These are phyloP conservation scores for Boletus smithii DNA, from an alignment of 1,284 basidiomycete genomes.

Conservation along the genomic window DNA sequence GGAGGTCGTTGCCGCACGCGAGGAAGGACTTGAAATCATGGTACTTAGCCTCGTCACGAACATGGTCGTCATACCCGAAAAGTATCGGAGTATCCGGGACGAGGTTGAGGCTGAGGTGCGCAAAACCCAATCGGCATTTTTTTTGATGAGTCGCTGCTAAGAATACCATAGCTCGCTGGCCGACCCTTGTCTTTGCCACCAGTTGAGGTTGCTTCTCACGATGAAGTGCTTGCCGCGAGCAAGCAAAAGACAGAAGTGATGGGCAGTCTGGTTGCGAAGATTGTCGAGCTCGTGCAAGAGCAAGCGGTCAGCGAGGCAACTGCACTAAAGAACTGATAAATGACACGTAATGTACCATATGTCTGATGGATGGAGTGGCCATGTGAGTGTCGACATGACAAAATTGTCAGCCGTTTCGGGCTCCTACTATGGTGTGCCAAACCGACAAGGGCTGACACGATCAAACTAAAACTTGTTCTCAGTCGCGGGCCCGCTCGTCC, in stretches of 20 bases:
- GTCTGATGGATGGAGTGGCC: neutral
- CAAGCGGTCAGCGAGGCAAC: conserved; percentile 8
- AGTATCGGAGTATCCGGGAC: conserved; percentile 64
- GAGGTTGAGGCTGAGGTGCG: conserved; percentile 74
- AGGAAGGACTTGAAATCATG: conserved; percentile 70
- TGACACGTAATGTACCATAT: conserved; percentile 1
- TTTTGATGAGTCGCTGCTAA: conserved; percentile 6
- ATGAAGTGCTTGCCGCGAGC: conserved; percentile 75
- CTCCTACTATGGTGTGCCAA: too few species aligned
- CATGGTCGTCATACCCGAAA: conserved; percentile 72
- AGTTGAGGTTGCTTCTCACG: conserved; percentile 66
- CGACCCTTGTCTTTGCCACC: conserved; percentile 42
- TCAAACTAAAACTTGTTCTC: neutral
- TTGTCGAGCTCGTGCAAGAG: conserved; percentile 46
- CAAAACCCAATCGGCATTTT: conserved; percentile 2
- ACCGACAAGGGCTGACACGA: conserved; percentile 4
- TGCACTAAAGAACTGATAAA: conserved; percentile 7
- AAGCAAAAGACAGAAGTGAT: conserved; percentile 68
- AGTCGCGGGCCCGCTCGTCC: conserved; percentile 9
- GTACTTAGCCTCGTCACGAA: conserved; percentile 83
- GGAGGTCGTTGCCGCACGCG: conserved; percentile 78
- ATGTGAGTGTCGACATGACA: too few species aligned
- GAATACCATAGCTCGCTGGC: conserved; percentile 54
- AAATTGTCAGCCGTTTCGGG: too few species aligned
- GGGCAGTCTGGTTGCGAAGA: conserved; percentile 59